Base-by-base conservation (phyloP, 306 rosid genomes). In the Fragaria vesca region DNA sequence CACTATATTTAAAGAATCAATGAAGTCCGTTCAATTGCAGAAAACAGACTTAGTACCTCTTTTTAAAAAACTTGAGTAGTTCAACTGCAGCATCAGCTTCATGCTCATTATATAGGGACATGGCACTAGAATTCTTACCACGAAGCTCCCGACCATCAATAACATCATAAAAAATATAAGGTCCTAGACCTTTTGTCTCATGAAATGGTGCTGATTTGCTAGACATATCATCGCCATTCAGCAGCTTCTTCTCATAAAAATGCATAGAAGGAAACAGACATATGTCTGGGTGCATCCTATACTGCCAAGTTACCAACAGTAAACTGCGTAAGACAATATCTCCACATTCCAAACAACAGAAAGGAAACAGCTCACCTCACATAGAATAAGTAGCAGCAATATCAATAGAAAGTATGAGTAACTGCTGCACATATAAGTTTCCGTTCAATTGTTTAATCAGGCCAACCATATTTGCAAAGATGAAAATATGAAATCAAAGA, bases 281-380 rank as follows among this genome's bases (percentile, higher is more conserved):
- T 82, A 94, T 94, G 83, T 92, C 97, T 36, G 98, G 97, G 81
- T 94, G 97, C 98, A 94, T 94, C 80, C 98, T 90, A 91, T 94
- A 94, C 98, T 94, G 98, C 84, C 77, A 65, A 65, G 45, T 65
- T 32, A 32, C 2, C 69, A 84, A 73, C 71, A 75, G 46, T 62
- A 78, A 61, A 87, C 73, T 32, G 54, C 73, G 72, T 66, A 32
- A 62, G 79, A 72, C 46, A 82, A 77, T 24, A 79, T 76, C 66
- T 77, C 80, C 50, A 80, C 74, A 51, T 50, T 55, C 46, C 52
- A 80, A 52, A 78, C 81, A 63, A 58, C 73, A 67, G 73, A 73
- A 36, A 76, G 10, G 51, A 45, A 69, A 81, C 42, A 69, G 43
- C 70, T 11, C 12, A 28, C 70, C 77, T 74, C 42, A 77, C 8